These are phyloP conservation scores for Colletotrichum caudatum DNA, from an alignment of 2,329 filamentous ascomycete species.

Conservation along the genomic window DNA sequence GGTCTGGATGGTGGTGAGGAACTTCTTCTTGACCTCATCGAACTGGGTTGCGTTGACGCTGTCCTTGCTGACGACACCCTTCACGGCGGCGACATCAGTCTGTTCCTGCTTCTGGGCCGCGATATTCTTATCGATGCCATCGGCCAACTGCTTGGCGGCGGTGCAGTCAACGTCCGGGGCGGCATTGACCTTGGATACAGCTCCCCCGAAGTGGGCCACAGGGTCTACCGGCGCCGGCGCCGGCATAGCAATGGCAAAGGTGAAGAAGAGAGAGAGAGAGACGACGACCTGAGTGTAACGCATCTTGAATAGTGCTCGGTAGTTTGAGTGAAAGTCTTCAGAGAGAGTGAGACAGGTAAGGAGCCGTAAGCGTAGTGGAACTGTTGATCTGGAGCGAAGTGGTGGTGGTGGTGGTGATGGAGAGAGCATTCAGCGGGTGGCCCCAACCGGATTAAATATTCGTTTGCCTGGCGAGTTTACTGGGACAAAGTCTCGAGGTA, in stretches of 20 bases:
- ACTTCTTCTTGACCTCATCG: conserved; percentile 36
- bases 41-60: conserved; percentile 27
- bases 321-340: background rate
- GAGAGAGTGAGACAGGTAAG: background rate
- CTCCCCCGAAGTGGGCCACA: background rate
- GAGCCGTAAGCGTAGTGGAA: background rate
- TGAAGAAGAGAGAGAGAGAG: conserved; percentile 24
- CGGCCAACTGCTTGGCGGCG: conserved; percentile 43
- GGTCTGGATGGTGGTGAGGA: conserved; percentile 43
- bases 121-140: conserved; percentile 45
- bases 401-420: background rate
- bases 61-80: conserved; percentile 35
- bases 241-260: conserved; percentile 27
- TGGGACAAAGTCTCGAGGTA: background rate
- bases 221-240: conserved; percentile 5
- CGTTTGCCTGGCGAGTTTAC: background rate
- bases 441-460: conserved; percentile 20
- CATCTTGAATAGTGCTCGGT: conserved; percentile 18
- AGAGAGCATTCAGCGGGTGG: accelerated
- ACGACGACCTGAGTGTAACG: conserved; percentile 17
- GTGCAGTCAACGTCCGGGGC: conserved; percentile 31
- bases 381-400: conserved; percentile 4
- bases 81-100: conserved; percentile 27
- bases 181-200: background rate
- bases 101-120: conserved; percentile 44